Evolutionary conservation across 257 asterid species (phyloP).

Genomic region (Verbena officinalis): DNA sequence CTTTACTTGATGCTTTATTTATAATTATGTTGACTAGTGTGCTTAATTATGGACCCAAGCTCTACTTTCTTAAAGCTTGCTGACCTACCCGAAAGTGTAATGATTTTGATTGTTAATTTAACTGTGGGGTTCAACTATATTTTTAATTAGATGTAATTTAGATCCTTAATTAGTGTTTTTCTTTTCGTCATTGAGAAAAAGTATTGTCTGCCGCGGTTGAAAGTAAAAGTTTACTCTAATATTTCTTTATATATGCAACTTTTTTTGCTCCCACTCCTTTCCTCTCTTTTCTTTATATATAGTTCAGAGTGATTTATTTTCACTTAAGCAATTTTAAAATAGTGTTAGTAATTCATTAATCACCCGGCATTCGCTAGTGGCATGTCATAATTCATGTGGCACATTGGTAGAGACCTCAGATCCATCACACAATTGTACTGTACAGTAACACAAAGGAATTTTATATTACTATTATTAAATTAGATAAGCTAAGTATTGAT

Average conservation of each 20-base stretch:
- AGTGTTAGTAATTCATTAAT: too few relatives aligned
- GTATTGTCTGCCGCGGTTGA: constrained; percentile 12
- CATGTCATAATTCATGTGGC: too few relatives aligned
- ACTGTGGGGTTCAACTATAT: not conserved
- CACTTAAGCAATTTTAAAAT: not conserved
- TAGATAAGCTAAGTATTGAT: too few relatives aligned
- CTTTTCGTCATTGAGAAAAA: not conserved
- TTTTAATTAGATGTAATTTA: not conserved
- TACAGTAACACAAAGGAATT: too few relatives aligned
- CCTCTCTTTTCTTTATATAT: not conserved
- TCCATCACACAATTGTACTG: too few relatives aligned
- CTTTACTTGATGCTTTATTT: not conserved
- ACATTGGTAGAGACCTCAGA: too few relatives aligned
- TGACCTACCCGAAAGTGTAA: constrained; percentile 32
- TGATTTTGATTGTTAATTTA: constrained; percentile 29
- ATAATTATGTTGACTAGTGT: constrained; percentile 29
- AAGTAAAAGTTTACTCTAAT: constrained; percentile 21
- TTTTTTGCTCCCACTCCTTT: not conserved
- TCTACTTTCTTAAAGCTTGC: constrained; percentile 27
- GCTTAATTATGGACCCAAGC: constrained; percentile 33
- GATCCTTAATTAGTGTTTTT: too few relatives aligned
- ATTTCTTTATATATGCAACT: constrained; percentile 9
- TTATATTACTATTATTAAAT: too few relatives aligned
- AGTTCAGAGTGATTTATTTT: not conserved
- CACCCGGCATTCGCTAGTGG: too few relatives aligned